phyloP scores from a whole-genome alignment of 148 eudicot genomes.

The Agrostemma githago region DNA sequence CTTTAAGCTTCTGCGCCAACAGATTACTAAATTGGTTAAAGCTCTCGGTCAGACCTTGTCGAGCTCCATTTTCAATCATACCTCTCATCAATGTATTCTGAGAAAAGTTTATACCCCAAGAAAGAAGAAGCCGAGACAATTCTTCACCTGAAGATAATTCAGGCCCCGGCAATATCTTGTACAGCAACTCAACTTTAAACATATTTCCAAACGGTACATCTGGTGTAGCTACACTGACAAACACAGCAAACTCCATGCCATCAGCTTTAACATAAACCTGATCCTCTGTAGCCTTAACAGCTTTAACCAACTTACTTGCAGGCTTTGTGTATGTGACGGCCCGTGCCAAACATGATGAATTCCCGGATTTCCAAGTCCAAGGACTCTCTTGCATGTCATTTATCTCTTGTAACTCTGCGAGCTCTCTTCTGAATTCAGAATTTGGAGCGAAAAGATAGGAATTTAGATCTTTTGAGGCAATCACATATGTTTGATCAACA shows the following conservation, averaged over 20 bases:
- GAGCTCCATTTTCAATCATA: conserved; percentile 79
- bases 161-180: conserved; percentile 59
- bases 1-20: conserved; percentile 49
- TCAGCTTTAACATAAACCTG: conserved; percentile 71
- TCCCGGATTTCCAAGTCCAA: conserved; percentile 63
- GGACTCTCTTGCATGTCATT: conserved; percentile 61
- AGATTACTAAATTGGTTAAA: conserved; percentile 55
- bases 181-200: conserved; percentile 60
- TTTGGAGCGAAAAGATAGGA: conserved; percentile 55
- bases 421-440: conserved; percentile 52
- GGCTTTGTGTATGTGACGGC: conserved; percentile 63
- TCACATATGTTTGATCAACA: conserved; percentile 53
- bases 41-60: conserved; percentile 76
- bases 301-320: conserved; percentile 63
- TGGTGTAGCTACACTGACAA: conserved; percentile 61
- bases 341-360: conserved; percentile 42
- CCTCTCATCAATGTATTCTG: conserved; percentile 76
- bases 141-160: conserved; percentile 60
- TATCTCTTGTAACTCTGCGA: conserved; percentile 59
- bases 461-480: conserved; percentile 62
- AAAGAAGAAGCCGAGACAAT: conserved; percentile 53
- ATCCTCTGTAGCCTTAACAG: conserved; percentile 74
- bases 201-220: conserved; percentile 81
- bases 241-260: conserved; percentile 51
- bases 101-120: conserved; percentile 67